Evolutionary conservation across 2,329 filamentous ascomycete genomes (phyloP).

Genomic region (Penicillium sp.): DNA sequence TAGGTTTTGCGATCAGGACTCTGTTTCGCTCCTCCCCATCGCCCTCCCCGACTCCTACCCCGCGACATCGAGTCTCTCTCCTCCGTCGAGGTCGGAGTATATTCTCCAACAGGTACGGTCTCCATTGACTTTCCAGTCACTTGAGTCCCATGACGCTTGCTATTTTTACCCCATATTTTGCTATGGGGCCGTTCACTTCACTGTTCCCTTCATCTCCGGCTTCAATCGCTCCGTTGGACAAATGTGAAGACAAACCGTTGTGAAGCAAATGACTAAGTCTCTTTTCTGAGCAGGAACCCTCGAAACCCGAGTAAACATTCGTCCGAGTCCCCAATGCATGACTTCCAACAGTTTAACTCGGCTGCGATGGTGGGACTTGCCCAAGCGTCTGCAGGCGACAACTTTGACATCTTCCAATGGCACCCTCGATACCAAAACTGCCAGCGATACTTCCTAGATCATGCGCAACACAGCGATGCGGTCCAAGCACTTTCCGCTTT

Average conservation of each 20-base stretch:
- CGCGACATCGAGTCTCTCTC: constrained; percentile 26
- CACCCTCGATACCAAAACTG: constrained; percentile 84
- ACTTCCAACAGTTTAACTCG: constrained; percentile 28
- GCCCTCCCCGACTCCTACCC: constrained; percentile 19
- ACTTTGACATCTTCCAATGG: constrained; percentile 72
- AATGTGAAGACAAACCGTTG: too few relatives aligned
- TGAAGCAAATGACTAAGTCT: too few relatives aligned
- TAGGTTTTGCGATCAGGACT: constrained; percentile 27
- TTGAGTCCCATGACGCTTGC: too few relatives aligned
- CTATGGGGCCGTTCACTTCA: too few relatives aligned
- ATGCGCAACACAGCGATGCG: constrained; percentile 73
- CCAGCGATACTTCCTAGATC: constrained; percentile 80
- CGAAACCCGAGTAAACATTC: too few relatives aligned
- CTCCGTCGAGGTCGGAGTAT: constrained; percentile 31
- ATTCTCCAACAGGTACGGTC: too few relatives aligned
- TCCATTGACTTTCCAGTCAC: too few relatives aligned
- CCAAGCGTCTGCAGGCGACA: constrained; percentile 33
- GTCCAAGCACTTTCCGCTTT: constrained; percentile 84
- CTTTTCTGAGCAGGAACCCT: too few relatives aligned
- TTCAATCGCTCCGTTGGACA: too few relatives aligned
- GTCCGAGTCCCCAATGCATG: too few relatives aligned
- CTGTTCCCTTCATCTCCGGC: too few relatives aligned
- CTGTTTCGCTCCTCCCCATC: constrained; percentile 27
- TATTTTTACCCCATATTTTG: constrained; percentile 24
- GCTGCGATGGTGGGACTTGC: constrained; percentile 32